Conservation (phyloP, 2,329 filamentous ascomycete species). For the Alternaria atra region DNA sequence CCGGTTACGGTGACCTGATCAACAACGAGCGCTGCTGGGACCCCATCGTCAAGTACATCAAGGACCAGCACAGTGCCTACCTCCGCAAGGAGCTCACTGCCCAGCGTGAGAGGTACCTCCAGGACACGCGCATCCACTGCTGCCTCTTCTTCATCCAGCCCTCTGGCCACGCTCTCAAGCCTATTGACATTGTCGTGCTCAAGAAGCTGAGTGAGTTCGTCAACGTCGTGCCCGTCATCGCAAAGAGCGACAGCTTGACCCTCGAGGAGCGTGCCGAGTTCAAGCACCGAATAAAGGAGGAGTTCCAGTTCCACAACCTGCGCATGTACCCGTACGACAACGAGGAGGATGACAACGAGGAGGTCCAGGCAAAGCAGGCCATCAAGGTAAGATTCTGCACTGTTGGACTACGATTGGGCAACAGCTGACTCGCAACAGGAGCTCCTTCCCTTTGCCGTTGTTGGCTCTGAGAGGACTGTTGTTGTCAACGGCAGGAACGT, state of each 20-base stretch:
- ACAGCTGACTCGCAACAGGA: conserved; percentile 65
- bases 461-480: conserved; percentile 97
- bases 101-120: conserved; percentile 98
- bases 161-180: conserved; percentile 97
- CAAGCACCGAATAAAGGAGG: conserved; percentile 99
- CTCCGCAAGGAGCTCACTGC: conserved; percentile 99
- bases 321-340: conserved; percentile 99
- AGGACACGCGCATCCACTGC: conserved; percentile 99
- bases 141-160: conserved; percentile 99
- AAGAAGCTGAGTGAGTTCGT: conserved; percentile 99
- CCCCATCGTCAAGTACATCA: conserved; percentile 99
- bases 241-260: conserved; percentile 96
- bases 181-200: conserved; percentile 98
- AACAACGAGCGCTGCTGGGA: conserved; percentile 99
- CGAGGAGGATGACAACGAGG: conserved; percentile 97
- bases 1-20: conserved; percentile 96
- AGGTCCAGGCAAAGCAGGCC: conserved; percentile 88
- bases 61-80: conserved; percentile 99
- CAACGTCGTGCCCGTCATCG: conserved; percentile 98
- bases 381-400: conserved; percentile 77
- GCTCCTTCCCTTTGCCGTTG: conserved; percentile 95
- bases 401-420: not conserved
- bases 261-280: conserved; percentile 94
- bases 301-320: conserved; percentile 99
- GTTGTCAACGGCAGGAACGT: conserved; percentile 98